Evolutionary conservation across 169 alveolate genomes (phyloP).

Genomic region (Eimeria mitis): DNA sequence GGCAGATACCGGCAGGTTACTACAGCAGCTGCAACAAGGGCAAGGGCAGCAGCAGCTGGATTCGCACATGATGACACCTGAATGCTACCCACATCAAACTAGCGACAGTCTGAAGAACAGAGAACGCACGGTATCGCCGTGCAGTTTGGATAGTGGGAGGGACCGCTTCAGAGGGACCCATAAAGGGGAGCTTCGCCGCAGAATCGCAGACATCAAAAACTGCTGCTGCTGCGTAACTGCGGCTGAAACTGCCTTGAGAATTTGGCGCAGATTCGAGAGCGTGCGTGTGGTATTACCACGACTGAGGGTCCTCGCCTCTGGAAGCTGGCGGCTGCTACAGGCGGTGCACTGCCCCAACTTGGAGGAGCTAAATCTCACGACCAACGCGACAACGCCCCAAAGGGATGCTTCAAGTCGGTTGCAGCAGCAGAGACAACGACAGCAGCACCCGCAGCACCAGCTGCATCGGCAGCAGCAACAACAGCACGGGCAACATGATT

Average conservation of each 20-base stretch:
- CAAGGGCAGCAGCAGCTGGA: conserved; percentile 36
- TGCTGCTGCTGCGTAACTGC: conserved; percentile 56
- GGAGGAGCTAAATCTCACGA: conserved; percentile 65
- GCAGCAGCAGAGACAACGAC: conserved; percentile 53
- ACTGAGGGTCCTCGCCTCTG: conserved; percentile 26
- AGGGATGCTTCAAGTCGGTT: not conserved
- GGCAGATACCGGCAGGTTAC: conserved; percentile 8
- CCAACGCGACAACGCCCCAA: conserved; percentile 29
- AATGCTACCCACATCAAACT: not conserved
- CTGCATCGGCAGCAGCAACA: conserved; percentile 1
- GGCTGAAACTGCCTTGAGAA: conserved; percentile 36
- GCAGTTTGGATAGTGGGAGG: not conserved
- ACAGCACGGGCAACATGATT: conserved; percentile 9
- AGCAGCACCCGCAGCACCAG: conserved; percentile 29
- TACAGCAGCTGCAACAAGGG: not conserved
- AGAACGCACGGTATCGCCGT: not conserved
- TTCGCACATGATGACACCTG: not conserved
- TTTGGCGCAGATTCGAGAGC: conserved; percentile 18
- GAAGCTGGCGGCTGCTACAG: conserved; percentile 72
- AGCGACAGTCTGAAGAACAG: not conserved
- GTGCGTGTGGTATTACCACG: conserved; percentile 43
- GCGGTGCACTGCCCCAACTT: conserved; percentile 49
- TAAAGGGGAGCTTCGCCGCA: conserved; percentile 59
- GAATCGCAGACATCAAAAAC: conserved; percentile 31
- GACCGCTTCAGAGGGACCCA: not conserved